Conservation (phyloP, 108 stramenopile species). For the Thalassiosira profunda region DNA sequence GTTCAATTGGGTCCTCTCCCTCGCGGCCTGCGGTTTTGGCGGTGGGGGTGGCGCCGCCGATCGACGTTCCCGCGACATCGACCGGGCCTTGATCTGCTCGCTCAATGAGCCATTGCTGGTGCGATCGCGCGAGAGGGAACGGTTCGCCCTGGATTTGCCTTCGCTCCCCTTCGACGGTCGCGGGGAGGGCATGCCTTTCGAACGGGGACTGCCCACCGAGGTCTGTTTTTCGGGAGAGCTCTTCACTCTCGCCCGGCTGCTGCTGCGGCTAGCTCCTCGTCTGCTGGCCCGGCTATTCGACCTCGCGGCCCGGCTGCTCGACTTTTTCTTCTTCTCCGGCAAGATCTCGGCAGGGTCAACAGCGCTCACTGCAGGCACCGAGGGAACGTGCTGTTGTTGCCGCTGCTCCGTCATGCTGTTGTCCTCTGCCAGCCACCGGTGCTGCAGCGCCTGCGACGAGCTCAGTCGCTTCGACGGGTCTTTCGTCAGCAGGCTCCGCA, state of each 20-base stretch:
- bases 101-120: background rate
- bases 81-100: background rate
- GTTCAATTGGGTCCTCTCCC: background rate
- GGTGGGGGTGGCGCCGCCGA: conserved; percentile 14
- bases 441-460: conserved; percentile 58
- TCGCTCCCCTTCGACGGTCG: background rate
- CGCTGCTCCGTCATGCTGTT: background rate
- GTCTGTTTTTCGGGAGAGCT: no score
- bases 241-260: no score
- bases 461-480: conserved; percentile 72
- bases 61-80: background rate
- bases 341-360: conserved; percentile 1
- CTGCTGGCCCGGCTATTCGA: background rate
- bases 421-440: conserved; percentile 60
- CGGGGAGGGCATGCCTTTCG: background rate
- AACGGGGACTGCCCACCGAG: background rate
- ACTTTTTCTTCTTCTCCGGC: no score
- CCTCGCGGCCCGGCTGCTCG: background rate
- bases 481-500: conserved; percentile 58
- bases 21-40: conserved; percentile 13
- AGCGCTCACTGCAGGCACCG: background rate
- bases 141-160: background rate
- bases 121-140: background rate
- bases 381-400: background rate
- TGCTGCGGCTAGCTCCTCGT: background rate